These are phyloP conservation scores for Adansonia rubrostipa DNA, from an alignment of 441 rosid genomes.

Conservation along the genomic window DNA sequence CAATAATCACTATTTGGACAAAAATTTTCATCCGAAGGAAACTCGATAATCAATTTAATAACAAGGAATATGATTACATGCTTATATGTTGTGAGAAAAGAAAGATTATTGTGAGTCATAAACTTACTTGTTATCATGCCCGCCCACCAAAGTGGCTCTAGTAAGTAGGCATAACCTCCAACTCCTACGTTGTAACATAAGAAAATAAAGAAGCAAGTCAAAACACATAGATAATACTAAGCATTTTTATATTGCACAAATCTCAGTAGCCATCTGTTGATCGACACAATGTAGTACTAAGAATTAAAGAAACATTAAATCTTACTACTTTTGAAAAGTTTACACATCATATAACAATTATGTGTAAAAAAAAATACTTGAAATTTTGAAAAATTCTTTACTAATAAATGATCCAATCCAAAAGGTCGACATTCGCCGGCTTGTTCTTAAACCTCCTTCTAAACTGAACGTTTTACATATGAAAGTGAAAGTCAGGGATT, in stretches of 20 bases:
- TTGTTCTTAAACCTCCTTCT: not conserved
- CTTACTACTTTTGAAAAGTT: not conserved
- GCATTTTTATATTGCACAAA: not conserved
- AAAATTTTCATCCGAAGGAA: slow-evolving; percentile 21
- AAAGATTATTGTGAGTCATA: not conserved
- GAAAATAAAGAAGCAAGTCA: not conserved
- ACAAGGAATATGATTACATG: not conserved
- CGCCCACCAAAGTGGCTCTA: slow-evolving; percentile 22
- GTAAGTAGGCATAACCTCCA: slow-evolving; percentile 18
- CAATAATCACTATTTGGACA: slow-evolving; percentile 56
- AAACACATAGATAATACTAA: not conserved
- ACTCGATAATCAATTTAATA: slow-evolving; percentile 14
- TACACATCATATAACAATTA: not conserved
- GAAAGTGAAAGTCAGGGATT: not conserved
- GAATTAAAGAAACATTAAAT: not conserved
- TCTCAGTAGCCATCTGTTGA: too few relatives aligned
- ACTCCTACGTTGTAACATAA: not conserved
- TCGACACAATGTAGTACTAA: not conserved
- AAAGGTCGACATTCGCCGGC: not conserved
- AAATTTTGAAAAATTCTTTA: not conserved
- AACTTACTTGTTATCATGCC: slow-evolving; percentile 23
- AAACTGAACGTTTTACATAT: not conserved
- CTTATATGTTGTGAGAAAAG: not conserved
- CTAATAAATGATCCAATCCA: not conserved
- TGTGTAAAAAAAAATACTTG: not conserved